Base-by-base conservation (phyloP, 176 grass and related monocot genomes). In the Zoysia pacifica region DNA sequence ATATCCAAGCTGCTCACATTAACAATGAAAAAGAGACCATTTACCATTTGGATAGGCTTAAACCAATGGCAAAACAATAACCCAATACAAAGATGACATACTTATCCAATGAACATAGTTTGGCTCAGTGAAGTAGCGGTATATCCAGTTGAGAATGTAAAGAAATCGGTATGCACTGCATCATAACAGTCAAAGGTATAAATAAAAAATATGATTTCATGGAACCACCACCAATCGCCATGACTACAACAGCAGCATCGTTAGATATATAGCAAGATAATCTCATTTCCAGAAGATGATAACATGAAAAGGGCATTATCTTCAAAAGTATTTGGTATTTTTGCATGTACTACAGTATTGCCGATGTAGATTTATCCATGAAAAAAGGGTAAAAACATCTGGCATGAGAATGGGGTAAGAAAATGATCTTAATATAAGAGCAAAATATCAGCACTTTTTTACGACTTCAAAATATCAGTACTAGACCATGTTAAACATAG, bases 81-180 rank as follows among this genome's bases (percentile, higher is more conserved):
- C 9, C 3, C 65, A 63, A 70, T 50, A 48, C 6, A 62, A 5
- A 43, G 54, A 77, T 79, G 28, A 11, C 87, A 65, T 95, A 90
- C 89, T 86, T 92, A 92, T 90, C 87, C 84, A 92, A 85, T 95
- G 87, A 80, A 71, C 82, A 71, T 92, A 90, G 73, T 89, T 69
- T 46, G 84, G 87, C 80, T 92, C 84, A 5, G 89, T 73, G 75
- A 92, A 87, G 82, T 88, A 90, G 70, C 82, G 79, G 48, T 90
- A 95, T 38, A 91, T 69, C 84, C 84, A 92, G 77, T 90, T 92
- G 49, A 90, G 67, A 58, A 92, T 95, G 73, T 95, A 92, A 5
- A 92, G 77, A n/a, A 45, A 84, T 85, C 87, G 75, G 73, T 95
- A 95, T 37, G 84, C 84, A 10, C 93, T 95, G 87, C 65, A 87